phyloP scores from a whole-genome alignment of 805 yeast genomes.

The Torulaspora indica region DNA sequence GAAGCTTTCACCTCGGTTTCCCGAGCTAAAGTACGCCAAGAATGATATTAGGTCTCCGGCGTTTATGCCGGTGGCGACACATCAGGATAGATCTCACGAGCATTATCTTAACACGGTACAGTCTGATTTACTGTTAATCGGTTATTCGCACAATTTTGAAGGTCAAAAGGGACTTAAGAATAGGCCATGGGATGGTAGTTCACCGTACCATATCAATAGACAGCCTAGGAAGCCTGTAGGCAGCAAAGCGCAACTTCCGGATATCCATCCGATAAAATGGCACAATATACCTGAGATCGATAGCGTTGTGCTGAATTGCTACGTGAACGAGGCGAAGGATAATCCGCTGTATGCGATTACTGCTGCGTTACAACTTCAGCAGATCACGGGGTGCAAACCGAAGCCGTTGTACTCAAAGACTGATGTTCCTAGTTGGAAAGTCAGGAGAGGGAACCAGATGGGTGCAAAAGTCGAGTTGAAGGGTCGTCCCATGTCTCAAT shows the following conservation, averaged over 20 bases:
- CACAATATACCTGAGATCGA: slow-evolving; percentile 67
- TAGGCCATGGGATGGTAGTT: slow-evolving; percentile 79
- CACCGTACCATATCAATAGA: slow-evolving; percentile 88
- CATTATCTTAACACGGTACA: slow-evolving; percentile 70
- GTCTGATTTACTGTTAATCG: slow-evolving; percentile 72
- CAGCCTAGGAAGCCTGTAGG: slow-evolving; percentile 73
- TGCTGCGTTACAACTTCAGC: slow-evolving; percentile 77
- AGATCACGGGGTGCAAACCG: slow-evolving; percentile 89
- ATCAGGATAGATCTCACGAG: slow-evolving; percentile 73
- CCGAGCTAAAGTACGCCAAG: slow-evolving; percentile 59
- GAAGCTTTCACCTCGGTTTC: slow-evolving; percentile 68
- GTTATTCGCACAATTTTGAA: slow-evolving; percentile 63
- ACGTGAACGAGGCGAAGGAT: slow-evolving; percentile 64
- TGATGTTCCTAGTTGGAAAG: slow-evolving; percentile 79
- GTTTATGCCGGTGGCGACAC: slow-evolving; percentile 67
- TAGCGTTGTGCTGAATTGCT: slow-evolving; percentile 70
- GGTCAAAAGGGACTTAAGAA: slow-evolving; percentile 58
- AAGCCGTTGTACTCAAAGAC: slow-evolving; percentile 64
- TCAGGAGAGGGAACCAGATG: slow-evolving; percentile 82
- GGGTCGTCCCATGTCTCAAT: slow-evolving; percentile 83
- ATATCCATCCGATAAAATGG: slow-evolving; percentile 61
- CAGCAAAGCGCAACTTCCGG: slow-evolving; percentile 65
- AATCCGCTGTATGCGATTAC: slow-evolving; percentile 69
- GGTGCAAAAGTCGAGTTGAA: slow-evolving; percentile 78
- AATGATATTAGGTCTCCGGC: slow-evolving; percentile 77